phyloP scores from a whole-genome alignment of 805 yeast genomes.

The Saturnispora serradocipensis region DNA sequence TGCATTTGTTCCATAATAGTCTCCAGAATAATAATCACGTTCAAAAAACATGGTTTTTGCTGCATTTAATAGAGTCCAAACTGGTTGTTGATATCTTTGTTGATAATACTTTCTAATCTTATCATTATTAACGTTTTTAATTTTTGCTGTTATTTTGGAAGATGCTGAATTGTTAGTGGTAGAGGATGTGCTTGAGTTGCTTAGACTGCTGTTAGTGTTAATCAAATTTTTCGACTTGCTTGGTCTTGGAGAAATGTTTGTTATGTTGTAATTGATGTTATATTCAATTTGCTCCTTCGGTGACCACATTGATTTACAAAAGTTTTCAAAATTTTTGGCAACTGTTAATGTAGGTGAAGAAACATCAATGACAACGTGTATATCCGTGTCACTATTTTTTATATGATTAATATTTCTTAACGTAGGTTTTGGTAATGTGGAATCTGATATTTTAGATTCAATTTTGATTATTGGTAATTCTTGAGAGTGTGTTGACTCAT shows the following conservation, averaged over 20 bases:
- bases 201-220: not conserved
- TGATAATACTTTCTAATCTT: conserved; percentile 18
- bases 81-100: conserved; percentile 33
- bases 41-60: conserved; percentile 39
- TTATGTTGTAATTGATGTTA: conserved; percentile 1
- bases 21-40: conserved; percentile 37
- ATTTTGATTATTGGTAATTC: not conserved
- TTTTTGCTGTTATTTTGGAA: not conserved
- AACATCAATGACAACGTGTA: conserved; percentile 29
- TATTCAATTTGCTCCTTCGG: conserved; percentile 14
- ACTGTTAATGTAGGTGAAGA: conserved; percentile 30
- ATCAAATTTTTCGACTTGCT: not conserved
- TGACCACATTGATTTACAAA: conserved; percentile 25
- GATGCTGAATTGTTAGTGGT: not conserved
- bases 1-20: conserved; percentile 29
- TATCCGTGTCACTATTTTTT: not conserved
- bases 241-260: conserved; percentile 1
- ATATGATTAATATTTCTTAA: not conserved
- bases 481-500: not conserved
- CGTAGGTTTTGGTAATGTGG: conserved; percentile 4
- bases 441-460: not conserved
- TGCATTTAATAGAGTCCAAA: conserved; percentile 47
- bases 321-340: conserved; percentile 32
- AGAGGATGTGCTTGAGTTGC: not conserved
- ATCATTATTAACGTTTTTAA: conserved; percentile 11